These are phyloP conservation scores for Kluyveromyces aestuarii DNA, from an alignment of 805 yeast species.

Conservation along the genomic window DNA sequence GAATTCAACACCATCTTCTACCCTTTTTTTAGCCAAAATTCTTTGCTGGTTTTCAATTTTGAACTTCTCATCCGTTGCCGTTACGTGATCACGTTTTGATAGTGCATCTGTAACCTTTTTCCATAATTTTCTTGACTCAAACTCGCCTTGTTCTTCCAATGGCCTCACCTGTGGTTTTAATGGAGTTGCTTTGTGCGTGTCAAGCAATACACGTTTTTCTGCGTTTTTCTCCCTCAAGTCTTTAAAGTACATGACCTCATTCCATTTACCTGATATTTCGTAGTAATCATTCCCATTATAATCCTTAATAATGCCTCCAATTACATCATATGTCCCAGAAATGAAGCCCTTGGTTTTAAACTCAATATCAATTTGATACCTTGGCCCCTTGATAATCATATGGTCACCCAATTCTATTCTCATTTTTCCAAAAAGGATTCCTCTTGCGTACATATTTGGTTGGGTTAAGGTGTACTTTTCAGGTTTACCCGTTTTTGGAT, in stretches of 20 bases:
- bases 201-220: slow-evolving; percentile 45
- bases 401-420: slow-evolving; percentile 91
- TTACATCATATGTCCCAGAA: slow-evolving; percentile 84
- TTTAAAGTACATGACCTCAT: slow-evolving; percentile 67
- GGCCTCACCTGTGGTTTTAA: slow-evolving; percentile 67
- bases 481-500: slow-evolving; percentile 34
- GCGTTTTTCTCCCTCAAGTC: slow-evolving; percentile 37
- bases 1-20: slow-evolving; percentile 71
- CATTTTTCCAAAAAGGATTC: slow-evolving; percentile 83
- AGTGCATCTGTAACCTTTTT: slow-evolving; percentile 70
- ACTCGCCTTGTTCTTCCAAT: slow-evolving; percentile 64
- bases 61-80: slow-evolving; percentile 83
- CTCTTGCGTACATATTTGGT: slow-evolving; percentile 93
- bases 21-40: slow-evolving; percentile 56
- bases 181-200: slow-evolving; percentile 47
- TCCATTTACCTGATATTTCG: slow-evolving; percentile 87
- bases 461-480: slow-evolving; percentile 83
- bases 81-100: slow-evolving; percentile 65
- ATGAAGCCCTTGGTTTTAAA: slow-evolving; percentile 94
- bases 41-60: slow-evolving; percentile 86
- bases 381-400: slow-evolving; percentile 60
- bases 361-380: slow-evolving; percentile 69
- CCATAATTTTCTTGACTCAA: slow-evolving; percentile 84
- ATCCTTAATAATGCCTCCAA: slow-evolving; percentile 62
- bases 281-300: slow-evolving; percentile 46